Evolutionary conservation across 352 stramenopile genomes (phyloP), one percentile per base, ranked within the genome.

Genomic region (Peronospora tabacina): DNA sequence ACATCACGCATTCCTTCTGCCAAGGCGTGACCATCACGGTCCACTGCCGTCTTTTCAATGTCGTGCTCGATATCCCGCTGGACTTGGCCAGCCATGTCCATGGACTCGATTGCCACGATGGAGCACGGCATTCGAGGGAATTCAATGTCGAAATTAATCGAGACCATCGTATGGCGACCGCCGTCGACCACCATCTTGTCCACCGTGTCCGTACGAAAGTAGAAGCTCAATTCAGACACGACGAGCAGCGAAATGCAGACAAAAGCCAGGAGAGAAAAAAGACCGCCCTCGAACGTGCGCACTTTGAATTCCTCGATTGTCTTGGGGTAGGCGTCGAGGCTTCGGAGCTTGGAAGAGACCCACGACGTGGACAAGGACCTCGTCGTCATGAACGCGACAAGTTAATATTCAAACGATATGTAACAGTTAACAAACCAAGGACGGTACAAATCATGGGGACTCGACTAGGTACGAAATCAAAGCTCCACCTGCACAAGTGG

Each of bases 261-360:
- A 46, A 90, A 78, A 29, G 82, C 74, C 45, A 87, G 9, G 15
- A 92, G 49, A 19, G 82, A 92, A 65, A 92, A 86, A n/a, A 92
- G 32, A 0, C 82, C 82, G 13, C 82, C 82, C 49, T 90, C 75
- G 47, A 84, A 75, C 33, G 82, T 92, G 52, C 78, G 77, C 48
- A 90, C 79, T 66, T 90, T 92, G 63, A 92, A 92, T 68, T 92
- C 82, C 46, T 92, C 82, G 49, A 92, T 87, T 22, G 82, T 90
- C 72, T 92, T 92, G 12, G 82, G 82, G 48, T 92, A 86, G 50
- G 78, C 77, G 65, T 92, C 82, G 47, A 92, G 68, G 28, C 71
- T 63, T 49, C 68, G 66, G 37, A 75, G 66, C 55, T 62, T 64
- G 15, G 59, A n/a, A n/a, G n/a, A 56, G 39, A 58, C 20, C 66